Conservation (phyloP, 805 yeast genomes). For the Cyberlindnera subsufficiens region DNA sequence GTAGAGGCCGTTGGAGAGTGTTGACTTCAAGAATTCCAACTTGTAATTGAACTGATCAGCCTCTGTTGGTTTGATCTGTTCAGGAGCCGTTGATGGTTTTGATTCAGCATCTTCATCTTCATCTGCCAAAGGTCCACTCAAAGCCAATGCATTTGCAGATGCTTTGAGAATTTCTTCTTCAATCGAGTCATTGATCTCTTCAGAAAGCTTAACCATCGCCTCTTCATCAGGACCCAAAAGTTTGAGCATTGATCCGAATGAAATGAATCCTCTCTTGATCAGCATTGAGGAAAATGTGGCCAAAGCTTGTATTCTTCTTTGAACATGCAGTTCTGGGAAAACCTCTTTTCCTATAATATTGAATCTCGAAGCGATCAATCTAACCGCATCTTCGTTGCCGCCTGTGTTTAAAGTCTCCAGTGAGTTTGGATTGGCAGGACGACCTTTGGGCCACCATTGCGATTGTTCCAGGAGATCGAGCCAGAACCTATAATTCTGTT, state of each 20-base stretch:
- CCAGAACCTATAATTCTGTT: constrained; percentile 39
- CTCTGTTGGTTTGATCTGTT: background rate
- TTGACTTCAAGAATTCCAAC: constrained; percentile 41
- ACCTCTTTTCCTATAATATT: background rate
- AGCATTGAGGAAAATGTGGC: constrained; percentile 44
- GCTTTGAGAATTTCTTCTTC: constrained; percentile 56
- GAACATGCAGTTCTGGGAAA: constrained; percentile 17
- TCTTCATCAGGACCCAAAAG: constrained; percentile 49
- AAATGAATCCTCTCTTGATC: constrained; percentile 60
- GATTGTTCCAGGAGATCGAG: constrained; percentile 46
- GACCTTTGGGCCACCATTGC: constrained; percentile 58
- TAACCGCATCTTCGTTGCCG: constrained; percentile 51
- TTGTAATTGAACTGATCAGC: constrained; percentile 27
- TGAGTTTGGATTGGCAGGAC: constrained; percentile 27
- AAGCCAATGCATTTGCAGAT: constrained; percentile 71
- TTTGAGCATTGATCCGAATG: constrained; percentile 55
- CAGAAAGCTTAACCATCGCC: constrained; percentile 38
- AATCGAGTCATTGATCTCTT: constrained; percentile 37
- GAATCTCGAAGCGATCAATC: constrained; percentile 44
- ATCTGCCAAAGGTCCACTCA: constrained; percentile 77
- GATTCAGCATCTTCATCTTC: constrained; percentile 42
- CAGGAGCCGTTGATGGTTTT: constrained; percentile 4
- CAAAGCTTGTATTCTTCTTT: constrained; percentile 32
- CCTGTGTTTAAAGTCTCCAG: constrained; percentile 36
- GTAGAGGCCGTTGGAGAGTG: constrained; percentile 55